Evolutionary conservation across 2,329 filamentous ascomycete species (phyloP).

Genomic region (Capronia americana): DNA sequence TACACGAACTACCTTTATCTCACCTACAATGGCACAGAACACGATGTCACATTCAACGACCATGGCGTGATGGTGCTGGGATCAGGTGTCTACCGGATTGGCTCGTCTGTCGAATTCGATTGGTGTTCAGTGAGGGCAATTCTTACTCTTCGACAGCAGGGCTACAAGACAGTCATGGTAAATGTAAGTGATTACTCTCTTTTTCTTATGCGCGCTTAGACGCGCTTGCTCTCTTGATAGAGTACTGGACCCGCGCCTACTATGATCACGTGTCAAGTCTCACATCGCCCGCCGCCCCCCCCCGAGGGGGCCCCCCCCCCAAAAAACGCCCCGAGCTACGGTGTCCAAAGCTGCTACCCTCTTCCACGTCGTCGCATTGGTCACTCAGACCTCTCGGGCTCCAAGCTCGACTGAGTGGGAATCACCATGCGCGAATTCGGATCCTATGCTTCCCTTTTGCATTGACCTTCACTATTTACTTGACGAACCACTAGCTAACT

Average conservation of each 20-base stretch:
- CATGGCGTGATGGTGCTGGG: conserved; percentile 95
- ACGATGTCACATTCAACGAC: conserved; percentile 84
- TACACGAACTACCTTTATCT: conserved; percentile 96
- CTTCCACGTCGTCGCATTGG: too few relatives aligned
- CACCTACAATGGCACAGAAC: conserved; percentile 90
- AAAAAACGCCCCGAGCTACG: too few relatives aligned
- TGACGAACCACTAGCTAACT: too few relatives aligned
- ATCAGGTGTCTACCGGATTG: conserved; percentile 95
- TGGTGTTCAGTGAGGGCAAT: conserved; percentile 98
- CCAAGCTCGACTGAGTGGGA: not conserved
- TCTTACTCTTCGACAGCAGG: conserved; percentile 81
- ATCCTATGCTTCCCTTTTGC: conserved; percentile 2
- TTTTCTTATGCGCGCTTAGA: not conserved
- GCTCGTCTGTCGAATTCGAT: conserved; percentile 97
- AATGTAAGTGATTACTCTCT: conserved; percentile 56
- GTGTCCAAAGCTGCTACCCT: too few relatives aligned
- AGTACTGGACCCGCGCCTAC: not conserved
- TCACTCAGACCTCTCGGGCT: not conserved
- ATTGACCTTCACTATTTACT: not conserved
- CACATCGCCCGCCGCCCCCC: too few relatives aligned
- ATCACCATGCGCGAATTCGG: not conserved
- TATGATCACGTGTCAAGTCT: not conserved
- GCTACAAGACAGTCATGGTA: conserved; percentile 95
- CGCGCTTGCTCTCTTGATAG: not conserved
- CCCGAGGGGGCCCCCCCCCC: too few relatives aligned